A percentile compares a stretch with the other conserved stretches of the same genome.
These are phyloP conservation scores for Ceriops tagal DNA, from an alignment of 345 rosid species.

Conservation along the genomic window DNA sequence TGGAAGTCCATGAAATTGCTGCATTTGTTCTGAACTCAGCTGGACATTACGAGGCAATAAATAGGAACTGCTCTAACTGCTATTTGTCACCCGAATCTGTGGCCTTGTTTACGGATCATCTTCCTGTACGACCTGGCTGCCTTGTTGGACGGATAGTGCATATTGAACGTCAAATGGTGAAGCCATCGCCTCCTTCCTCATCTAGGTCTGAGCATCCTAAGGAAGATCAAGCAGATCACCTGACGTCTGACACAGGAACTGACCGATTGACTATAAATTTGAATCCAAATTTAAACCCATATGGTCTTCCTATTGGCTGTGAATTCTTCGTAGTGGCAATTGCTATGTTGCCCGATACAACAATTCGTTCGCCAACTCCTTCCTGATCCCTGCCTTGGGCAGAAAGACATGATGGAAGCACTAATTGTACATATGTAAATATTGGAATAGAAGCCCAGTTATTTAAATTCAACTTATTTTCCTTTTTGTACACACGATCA, in stretches of 20 bases:
- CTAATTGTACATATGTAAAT: constrained; percentile 38
- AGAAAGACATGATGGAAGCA: constrained; percentile 84
- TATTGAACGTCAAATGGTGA: constrained; percentile 76
- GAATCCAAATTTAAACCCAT: constrained; percentile 57
- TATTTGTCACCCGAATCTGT: constrained; percentile 91
- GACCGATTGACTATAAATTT: constrained; percentile 56
- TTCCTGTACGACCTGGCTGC: constrained; percentile 71
- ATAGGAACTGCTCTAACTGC: constrained; percentile 61
- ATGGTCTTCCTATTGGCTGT: constrained; percentile 74
- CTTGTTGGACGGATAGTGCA: constrained; percentile 92
- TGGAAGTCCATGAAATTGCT: constrained; percentile 89
- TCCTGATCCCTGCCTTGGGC: constrained; percentile 82
- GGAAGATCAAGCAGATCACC: constrained; percentile 38
- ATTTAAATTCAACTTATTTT: constrained; percentile 25
- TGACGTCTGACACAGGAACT: constrained; percentile 45
- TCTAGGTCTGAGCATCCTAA: constrained; percentile 37
- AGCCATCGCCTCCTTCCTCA: constrained; percentile 40
- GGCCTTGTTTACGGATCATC: constrained; percentile 83
- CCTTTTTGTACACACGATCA: constrained; percentile 43
- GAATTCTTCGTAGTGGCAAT: constrained; percentile 90
- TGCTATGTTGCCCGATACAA: constrained; percentile 92
- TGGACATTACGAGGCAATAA: constrained; percentile 87
- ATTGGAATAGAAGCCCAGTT: constrained; percentile 7
- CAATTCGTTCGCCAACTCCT: constrained; percentile 64
- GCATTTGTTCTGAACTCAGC: constrained; percentile 78